phyloP scores from a whole-genome alignment of 495 filamentous ascomycete species.

The Neurospora sp. region DNA sequence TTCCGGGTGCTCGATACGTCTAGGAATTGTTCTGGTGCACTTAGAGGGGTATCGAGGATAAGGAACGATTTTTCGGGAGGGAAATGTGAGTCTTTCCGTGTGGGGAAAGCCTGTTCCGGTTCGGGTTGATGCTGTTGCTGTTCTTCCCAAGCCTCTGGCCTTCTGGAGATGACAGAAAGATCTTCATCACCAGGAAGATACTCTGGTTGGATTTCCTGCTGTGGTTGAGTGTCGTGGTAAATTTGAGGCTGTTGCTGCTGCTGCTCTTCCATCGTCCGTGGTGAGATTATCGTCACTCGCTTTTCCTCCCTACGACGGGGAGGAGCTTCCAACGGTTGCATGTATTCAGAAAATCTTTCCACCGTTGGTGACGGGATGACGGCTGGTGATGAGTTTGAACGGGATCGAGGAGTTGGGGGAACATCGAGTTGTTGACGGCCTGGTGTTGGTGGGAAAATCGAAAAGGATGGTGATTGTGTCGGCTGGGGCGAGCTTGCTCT shows the following conservation, averaged over 20 bases:
- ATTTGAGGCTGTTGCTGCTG: slow-evolving; percentile 6
- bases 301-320: slow-evolving; percentile 15
- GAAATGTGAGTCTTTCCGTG: slow-evolving; percentile 21
- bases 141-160: background rate
- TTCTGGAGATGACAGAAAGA: background rate
- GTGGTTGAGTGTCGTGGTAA: background rate
- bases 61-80: slow-evolving; percentile 33
- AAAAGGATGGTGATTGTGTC: slow-evolving; percentile 49
- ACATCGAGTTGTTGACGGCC: slow-evolving; percentile 25
- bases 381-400: slow-evolving; percentile 52
- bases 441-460: slow-evolving; percentile 51
- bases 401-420: slow-evolving; percentile 33
- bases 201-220: background rate
- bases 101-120: background rate
- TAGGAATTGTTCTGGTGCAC: slow-evolving; percentile 11
- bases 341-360: slow-evolving; percentile 18
- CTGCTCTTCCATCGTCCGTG: slow-evolving; percentile 22
- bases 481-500: slow-evolving; percentile 52
- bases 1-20: background rate
- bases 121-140: background rate
- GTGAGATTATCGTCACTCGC: slow-evolving; percentile 20
- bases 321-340: background rate
- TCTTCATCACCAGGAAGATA: background rate
- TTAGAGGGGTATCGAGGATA: slow-evolving; percentile 35
- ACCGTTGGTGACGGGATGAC: slow-evolving; percentile 33